Conservation (phyloP, 169 alveolate genomes). For the Toxoplasma gondii region DNA sequence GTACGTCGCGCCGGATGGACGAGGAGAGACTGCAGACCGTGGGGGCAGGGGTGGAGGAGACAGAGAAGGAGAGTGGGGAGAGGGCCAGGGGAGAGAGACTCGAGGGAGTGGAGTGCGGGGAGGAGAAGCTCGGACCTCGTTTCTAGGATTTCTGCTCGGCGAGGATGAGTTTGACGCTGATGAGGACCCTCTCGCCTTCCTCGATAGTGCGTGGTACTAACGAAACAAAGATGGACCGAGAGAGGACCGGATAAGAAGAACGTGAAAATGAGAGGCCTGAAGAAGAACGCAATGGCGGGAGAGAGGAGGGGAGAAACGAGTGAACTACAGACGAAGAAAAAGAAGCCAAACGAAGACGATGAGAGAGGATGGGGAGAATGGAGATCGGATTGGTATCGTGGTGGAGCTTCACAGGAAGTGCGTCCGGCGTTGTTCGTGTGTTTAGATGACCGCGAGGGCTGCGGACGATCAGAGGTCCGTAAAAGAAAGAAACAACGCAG, state of each 20-base stretch:
- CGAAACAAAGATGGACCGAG: no score
- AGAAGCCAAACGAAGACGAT: neutral
- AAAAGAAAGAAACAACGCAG: neutral
- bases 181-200: neutral
- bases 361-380: neutral
- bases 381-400: neutral
- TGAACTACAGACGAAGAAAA: neutral
- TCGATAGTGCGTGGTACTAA: neutral
- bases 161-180: neutral
- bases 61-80: constrained; percentile 6
- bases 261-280: neutral
- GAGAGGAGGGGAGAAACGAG: neutral
- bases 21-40: neutral
- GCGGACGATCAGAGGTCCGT: neutral
- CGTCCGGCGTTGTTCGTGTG: neutral
- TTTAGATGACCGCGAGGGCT: neutral
- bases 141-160: neutral
- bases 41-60: neutral
- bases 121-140: neutral
- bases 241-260: neutral
- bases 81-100: neutral
- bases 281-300: neutral
- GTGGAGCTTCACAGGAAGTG: neutral
- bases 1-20: neutral
- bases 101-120: neutral